Evolutionary conservation across 1,139 yeast species (phyloP), one percentile per base, ranked within the genome.

Genomic region (Candida labiduridarum): DNA sequence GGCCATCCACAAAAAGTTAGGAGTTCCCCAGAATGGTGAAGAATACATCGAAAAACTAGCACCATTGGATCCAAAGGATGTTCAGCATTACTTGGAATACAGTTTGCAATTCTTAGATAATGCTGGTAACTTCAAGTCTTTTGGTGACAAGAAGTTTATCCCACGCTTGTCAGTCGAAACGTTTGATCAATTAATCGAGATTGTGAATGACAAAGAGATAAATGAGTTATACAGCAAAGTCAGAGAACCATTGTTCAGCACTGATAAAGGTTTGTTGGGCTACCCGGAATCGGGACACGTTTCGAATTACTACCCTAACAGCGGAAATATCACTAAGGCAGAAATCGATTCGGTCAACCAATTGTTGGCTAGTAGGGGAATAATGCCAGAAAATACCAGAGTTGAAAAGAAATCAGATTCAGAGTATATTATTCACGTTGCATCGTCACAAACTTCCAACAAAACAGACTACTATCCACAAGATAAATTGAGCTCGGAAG

Each of bases 311-410:
- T 90, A 90, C 65, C 75, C 76, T 4, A 71, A 82, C 30, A 78
- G 80, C 49, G 66, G 72, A 29, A 68, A 76, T 8, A 74, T 82
- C 53, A 73, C 87, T 33, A 77, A 84, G 62, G 66, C 62, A 4
- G 95, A 90, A 64, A 82, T 85, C 55, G 87, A 83, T 53, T 73
- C 81, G 1, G 78, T 89, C 53, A 89, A 88, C 62, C 65, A 79
- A 39, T 82, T 86, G 0, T 75, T 88, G 61, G 86, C 87, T 15
- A 66, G 70, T 16, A 69, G 76, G 49, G 86, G 84, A 29, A 79
- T 89, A 53, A 80, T 87, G 80, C 96, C 95, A 4, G 96, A 90
- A 65, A 90, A 90, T 68, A 84, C 95, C 44, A 76, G 96, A 59
- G 81, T 89, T 45, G 79, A 78, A 49, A 86, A 86, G 67, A 55